These are phyloP conservation scores for Lipomyces yarrowii DNA, from an alignment of 1,139 yeast genomes.

Conservation along the genomic window DNA sequence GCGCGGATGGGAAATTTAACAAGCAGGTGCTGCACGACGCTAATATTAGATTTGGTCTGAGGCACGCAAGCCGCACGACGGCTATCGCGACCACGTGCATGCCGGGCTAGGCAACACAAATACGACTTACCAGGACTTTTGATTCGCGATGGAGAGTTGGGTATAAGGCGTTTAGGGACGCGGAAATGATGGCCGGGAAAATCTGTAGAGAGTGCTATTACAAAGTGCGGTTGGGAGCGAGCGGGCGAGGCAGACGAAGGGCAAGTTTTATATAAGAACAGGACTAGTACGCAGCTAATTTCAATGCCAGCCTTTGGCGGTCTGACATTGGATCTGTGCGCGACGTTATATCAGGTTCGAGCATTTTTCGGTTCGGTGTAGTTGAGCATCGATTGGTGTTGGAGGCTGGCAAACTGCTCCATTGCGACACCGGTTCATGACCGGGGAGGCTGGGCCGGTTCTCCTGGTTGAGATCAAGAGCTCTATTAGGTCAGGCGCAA, in stretches of 20 bases:
- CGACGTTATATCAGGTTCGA: too few relatives aligned
- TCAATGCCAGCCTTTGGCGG: neutral
- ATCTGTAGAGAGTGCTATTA: neutral
- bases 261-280: neutral
- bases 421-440: too few relatives aligned
- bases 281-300: neutral
- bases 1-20: neutral
- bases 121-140: neutral
- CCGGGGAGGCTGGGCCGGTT: too few relatives aligned
- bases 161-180: neutral
- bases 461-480: too few relatives aligned
- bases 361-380: too few relatives aligned
- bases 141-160: neutral
- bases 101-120: neutral
- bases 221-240: neutral
- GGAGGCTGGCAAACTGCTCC: too few relatives aligned
- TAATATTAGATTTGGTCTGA: constrained; percentile 1
- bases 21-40: neutral
- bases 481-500: too few relatives aligned
- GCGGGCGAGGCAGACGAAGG: neutral
- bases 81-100: neutral
- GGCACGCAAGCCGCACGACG: constrained; percentile 14
- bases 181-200: neutral
- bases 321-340: too few relatives aligned
- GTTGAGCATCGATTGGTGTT: too few relatives aligned